A percentile compares a stretch with the other conserved stretches of the same genome.
phyloP scores from a whole-genome alignment of 208 protist genomes.

The Crithidia acanthocephali region DNA sequence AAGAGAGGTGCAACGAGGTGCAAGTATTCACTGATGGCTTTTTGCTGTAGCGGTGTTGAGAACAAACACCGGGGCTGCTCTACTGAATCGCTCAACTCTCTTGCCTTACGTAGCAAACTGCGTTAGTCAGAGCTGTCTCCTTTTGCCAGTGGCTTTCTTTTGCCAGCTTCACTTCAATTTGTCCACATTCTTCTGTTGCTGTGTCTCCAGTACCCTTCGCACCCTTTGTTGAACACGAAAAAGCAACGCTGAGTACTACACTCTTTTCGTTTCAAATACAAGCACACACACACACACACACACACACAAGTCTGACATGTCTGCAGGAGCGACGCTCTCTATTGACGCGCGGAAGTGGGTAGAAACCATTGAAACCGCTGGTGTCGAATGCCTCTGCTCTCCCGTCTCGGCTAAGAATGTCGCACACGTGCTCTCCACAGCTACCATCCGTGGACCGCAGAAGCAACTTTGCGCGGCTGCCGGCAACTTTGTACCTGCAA shows the following conservation, averaged over 20 bases:
- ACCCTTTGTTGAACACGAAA: not conserved
- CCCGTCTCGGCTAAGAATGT: constrained; percentile 75
- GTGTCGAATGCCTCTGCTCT: constrained; percentile 52
- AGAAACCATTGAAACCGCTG: constrained; percentile 55
- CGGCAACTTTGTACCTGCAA: constrained; percentile 44
- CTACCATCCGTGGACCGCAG: constrained; percentile 65
- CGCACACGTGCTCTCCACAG: constrained; percentile 68
- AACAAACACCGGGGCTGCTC: no score
- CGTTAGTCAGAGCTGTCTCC: not conserved
- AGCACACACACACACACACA: not conserved
- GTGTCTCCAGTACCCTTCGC: not conserved
- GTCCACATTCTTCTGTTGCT: not conserved
- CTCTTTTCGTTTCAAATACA: no score
- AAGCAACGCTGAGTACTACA: no score
- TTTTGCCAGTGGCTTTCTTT: not conserved
- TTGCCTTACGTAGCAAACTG: no score
- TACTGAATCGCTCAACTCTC: no score
- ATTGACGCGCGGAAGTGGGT: constrained; percentile 72
- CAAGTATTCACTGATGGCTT: no score
- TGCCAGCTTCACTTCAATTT: no score
- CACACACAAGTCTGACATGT: constrained; percentile 1
- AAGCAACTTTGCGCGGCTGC: constrained; percentile 66
- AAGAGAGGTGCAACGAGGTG: no score
- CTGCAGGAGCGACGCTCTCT: constrained; percentile 34
- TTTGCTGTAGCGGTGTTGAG: no score